Conservation (phyloP, 31 red algal species). For the Asparagopsis taxiformis region DNA sequence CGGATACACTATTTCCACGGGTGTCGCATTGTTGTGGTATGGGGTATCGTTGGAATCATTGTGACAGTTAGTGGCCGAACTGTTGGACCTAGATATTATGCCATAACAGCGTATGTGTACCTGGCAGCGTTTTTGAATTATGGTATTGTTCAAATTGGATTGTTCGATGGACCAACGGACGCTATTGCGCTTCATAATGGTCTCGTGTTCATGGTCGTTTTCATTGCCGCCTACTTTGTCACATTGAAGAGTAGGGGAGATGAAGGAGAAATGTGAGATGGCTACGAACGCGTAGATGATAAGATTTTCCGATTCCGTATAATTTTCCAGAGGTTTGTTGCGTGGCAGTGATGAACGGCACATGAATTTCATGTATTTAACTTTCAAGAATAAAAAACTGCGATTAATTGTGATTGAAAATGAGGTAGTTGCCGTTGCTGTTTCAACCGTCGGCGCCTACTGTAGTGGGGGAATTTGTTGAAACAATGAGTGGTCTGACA, state of each 20-base stretch:
- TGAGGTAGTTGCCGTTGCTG: too few species aligned
- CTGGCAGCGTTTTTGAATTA: constrained; percentile 68
- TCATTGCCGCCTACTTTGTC: constrained; percentile 52
- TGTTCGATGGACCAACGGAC: neutral
- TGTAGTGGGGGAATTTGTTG: too few species aligned
- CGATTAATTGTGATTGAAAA: too few species aligned
- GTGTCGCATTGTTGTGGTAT: constrained; percentile 44
- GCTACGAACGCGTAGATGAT: neutral
- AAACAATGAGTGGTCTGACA: too few species aligned
- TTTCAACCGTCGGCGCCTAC: too few species aligned
- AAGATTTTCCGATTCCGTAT: neutral
- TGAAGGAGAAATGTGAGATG: neutral
- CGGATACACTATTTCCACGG: constrained; percentile 38
- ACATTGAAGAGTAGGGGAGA: neutral
- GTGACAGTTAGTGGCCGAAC: neutral
- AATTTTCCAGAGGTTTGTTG: too few species aligned
- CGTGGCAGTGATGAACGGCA: too few species aligned
- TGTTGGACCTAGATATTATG: constrained; percentile 23
- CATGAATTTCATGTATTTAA: too few species aligned
- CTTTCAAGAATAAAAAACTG: too few species aligned
- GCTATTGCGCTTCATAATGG: constrained; percentile 59
- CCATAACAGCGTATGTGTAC: constrained; percentile 31
- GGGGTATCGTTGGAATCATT: constrained; percentile 16
- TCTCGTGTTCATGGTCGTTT: constrained; percentile 55
- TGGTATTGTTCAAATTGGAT: constrained; percentile 63